phyloP scores from a whole-genome alignment of 192 early-diverging fungal genomes.

The Dissophora globulifera region DNA sequence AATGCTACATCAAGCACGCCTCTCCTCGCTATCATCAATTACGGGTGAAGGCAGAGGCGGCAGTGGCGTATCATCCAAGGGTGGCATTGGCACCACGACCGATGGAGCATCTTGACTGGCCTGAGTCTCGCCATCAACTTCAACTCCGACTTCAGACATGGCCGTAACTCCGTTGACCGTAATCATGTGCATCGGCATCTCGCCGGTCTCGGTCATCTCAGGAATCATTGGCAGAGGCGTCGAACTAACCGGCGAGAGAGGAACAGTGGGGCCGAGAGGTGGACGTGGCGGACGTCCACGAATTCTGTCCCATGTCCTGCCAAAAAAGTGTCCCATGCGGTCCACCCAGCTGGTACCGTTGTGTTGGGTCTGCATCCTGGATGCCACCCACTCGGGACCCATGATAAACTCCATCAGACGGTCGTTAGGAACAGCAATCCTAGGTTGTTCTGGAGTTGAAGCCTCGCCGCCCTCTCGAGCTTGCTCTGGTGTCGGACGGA shows the following conservation, averaged over 20 bases:
- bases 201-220: background rate
- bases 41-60: too few relatives aligned
- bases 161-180: background rate
- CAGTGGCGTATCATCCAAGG: background rate
- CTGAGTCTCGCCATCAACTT: background rate
- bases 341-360: conserved; percentile 10
- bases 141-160: background rate
- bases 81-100: conserved; percentile 1
- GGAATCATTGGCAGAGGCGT: background rate
- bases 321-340: conserved; percentile 15
- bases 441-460: background rate
- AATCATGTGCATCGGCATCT: conserved; percentile 14
- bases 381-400: conserved; percentile 41
- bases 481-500: background rate
- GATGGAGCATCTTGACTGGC: background rate
- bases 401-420: conserved; percentile 47
- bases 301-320: background rate
- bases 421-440: conserved; percentile 17
- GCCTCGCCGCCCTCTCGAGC: background rate
- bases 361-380: conserved; percentile 12
- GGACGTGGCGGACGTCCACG: conserved; percentile 19
- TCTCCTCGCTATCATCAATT: too few relatives aligned
- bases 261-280: background rate
- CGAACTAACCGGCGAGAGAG: background rate
- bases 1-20: too few relatives aligned